Evolutionary conservation across 2,329 filamentous ascomycete species (phyloP).

Genomic region (Proliferodiscus dingleyae): DNA sequence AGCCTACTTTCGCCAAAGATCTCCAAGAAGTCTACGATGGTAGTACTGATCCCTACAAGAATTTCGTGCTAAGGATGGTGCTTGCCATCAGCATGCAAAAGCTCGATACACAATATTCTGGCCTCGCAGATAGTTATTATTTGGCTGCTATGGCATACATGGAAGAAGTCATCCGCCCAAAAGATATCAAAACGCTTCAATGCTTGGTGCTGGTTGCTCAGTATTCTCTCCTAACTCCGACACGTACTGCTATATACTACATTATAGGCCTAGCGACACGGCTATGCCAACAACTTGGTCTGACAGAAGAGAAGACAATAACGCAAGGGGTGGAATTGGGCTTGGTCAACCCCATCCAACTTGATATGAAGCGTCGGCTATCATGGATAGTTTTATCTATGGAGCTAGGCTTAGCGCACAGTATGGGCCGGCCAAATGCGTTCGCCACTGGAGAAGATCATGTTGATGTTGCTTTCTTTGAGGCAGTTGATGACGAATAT

Average conservation of each 20-base stretch:
- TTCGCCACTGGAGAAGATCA: conserved; percentile 79
- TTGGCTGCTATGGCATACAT: conserved; percentile 81
- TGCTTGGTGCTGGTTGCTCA: conserved; percentile 83
- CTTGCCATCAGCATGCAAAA: conserved; percentile 94
- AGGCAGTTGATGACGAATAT: conserved; percentile 73
- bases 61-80: conserved; percentile 86
- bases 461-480: conserved; percentile 81
- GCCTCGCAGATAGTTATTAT: conserved; percentile 91
- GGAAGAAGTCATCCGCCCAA: conserved; percentile 77
- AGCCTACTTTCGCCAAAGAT: conserved; percentile 70
- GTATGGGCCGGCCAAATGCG: conserved; percentile 79
- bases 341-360: conserved; percentile 63
- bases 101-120: conserved; percentile 83
- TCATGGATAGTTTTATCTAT: conserved; percentile 86
- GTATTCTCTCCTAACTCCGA: conserved; percentile 89
- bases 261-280: conserved; percentile 83
- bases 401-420: conserved; percentile 84
- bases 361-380: conserved; percentile 84
- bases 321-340: conserved; percentile 51
- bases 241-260: conserved; percentile 88
- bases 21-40: conserved; percentile 77
- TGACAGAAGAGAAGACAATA: conserved; percentile 87
- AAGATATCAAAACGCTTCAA: conserved; percentile 85
- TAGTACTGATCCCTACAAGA: conserved; percentile 72
- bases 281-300: conserved; percentile 81